A percentile compares a stretch with the other conserved stretches of the same genome.
Conservation (phyloP, 2,329 filamentous ascomycete genomes). For the Trichoderma polysporum region DNA sequence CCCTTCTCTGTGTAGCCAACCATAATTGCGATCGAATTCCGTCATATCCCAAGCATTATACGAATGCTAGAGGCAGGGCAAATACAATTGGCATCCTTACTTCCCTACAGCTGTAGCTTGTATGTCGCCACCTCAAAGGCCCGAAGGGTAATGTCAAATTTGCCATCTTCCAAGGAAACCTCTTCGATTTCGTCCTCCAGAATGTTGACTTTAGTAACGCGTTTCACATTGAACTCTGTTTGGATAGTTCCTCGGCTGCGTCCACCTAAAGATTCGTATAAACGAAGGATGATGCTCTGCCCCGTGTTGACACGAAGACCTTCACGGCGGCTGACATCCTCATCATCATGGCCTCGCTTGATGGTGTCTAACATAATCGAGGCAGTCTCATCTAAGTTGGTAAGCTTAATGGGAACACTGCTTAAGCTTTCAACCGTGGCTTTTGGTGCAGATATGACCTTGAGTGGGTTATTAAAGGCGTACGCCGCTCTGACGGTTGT, state of each 20-base stretch:
- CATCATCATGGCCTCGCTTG: slow-evolving; percentile 90
- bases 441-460: slow-evolving; percentile 33
- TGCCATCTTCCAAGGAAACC: slow-evolving; percentile 49
- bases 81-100: slow-evolving; percentile 28
- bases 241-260: slow-evolving; percentile 69
- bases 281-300: slow-evolving; percentile 75
- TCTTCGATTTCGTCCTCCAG: slow-evolving; percentile 83
- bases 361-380: slow-evolving; percentile 82
- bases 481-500: slow-evolving; percentile 79
- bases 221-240: slow-evolving; percentile 68
- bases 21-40: not conserved
- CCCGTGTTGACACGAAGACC: slow-evolving; percentile 66
- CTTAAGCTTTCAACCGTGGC: slow-evolving; percentile 30
- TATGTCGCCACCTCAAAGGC: slow-evolving; percentile 86
- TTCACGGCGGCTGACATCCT: slow-evolving; percentile 64
- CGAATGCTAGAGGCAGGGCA: slow-evolving; percentile 27
- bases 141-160: slow-evolving; percentile 64
- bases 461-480: slow-evolving; percentile 84
- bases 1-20: not conserved
- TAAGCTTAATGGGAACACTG: slow-evolving; percentile 61
- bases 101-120: slow-evolving; percentile 55
- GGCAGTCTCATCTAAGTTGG: slow-evolving; percentile 50
- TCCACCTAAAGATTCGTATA: slow-evolving; percentile 89
- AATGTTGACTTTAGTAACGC: slow-evolving; percentile 79
- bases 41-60: slow-evolving; percentile 23